Evolutionary conservation across 2,329 filamentous ascomycete species (phyloP).

Genomic region (Ceratocystis eucalypticola): DNA sequence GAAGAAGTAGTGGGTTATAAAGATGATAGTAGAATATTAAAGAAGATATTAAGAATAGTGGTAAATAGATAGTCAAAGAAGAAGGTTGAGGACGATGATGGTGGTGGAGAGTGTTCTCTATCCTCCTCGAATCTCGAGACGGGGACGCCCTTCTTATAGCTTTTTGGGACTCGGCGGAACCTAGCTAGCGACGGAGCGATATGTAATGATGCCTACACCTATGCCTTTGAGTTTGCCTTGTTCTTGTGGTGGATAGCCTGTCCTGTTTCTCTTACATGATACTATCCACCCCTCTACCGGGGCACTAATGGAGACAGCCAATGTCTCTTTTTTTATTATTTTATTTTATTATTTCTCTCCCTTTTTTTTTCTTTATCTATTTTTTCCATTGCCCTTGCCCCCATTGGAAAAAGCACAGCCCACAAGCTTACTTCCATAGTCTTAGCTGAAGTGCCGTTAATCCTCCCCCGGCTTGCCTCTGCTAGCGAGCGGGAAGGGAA

Average conservation of each 20-base stretch:
- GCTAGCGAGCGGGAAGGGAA: neutral
- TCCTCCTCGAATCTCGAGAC: neutral
- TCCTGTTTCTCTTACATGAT: neutral
- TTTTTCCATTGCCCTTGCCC: neutral
- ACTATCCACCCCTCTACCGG: neutral
- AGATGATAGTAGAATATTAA: neutral
- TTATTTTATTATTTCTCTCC: neutral
- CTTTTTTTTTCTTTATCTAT: neutral
- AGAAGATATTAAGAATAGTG: neutral
- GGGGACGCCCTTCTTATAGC: constrained; percentile 6
- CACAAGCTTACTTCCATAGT: neutral
- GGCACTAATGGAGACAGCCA: neutral
- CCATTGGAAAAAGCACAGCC: neutral
- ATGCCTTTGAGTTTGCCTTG: too few species aligned
- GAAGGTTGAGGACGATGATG: neutral
- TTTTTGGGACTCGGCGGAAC: neutral
- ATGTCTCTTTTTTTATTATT: neutral
- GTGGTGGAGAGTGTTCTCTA: neutral
- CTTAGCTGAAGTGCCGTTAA: neutral
- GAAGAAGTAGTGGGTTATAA: neutral
- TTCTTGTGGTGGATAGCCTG: neutral
- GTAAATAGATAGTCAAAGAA: neutral
- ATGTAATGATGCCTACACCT: neutral
- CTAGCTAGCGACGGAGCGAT: neutral
- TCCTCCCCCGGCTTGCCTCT: neutral